These are phyloP conservation scores for Xylaria multiplex DNA, from an alignment of 2,329 filamentous ascomycete species.

Conservation along the genomic window DNA sequence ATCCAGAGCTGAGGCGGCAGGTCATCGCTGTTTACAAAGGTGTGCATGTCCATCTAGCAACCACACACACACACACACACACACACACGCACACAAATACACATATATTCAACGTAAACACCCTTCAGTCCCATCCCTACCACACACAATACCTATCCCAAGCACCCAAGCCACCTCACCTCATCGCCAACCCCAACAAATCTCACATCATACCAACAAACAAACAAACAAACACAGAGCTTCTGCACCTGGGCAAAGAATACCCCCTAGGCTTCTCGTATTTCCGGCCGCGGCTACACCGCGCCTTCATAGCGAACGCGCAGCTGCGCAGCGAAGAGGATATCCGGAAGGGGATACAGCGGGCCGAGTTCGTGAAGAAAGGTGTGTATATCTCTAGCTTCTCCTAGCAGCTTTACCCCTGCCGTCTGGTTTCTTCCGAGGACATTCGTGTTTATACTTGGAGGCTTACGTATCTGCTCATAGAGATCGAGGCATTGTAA, in stretches of 20 bases:
- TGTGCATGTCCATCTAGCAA: constrained; percentile 48
- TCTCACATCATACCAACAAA: too few relatives aligned
- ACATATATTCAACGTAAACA: neutral
- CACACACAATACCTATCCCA: too few relatives aligned
- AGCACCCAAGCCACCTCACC: too few relatives aligned
- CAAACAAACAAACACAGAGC: constrained; percentile 63
- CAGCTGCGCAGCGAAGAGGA: constrained; percentile 75
- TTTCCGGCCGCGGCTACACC: constrained; percentile 83
- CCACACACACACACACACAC: neutral
- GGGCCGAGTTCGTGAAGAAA: constrained; percentile 91
- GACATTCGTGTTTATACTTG: too few relatives aligned
- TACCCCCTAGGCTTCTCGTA: constrained; percentile 87
- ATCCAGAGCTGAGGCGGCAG: constrained; percentile 73
- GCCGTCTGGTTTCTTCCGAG: neutral
- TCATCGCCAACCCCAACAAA: too few relatives aligned
- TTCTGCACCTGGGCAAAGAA: constrained; percentile 83
- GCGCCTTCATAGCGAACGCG: constrained; percentile 83
- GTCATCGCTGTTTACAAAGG: constrained; percentile 93
- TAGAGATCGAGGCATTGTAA: constrained; percentile 93
- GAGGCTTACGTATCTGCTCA: constrained; percentile 16
- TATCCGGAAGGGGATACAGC: constrained; percentile 78
- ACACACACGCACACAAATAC: neutral
- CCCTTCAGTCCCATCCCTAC: too few relatives aligned
- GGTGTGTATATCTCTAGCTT: constrained; percentile 58
- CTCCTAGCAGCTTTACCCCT: neutral